A percentile compares a stretch with the other conserved stretches of the same genome.
Evolutionary conservation across 2,329 filamentous ascomycete species (phyloP).

Genomic region (Hymenoscyphus fraxineus): DNA sequence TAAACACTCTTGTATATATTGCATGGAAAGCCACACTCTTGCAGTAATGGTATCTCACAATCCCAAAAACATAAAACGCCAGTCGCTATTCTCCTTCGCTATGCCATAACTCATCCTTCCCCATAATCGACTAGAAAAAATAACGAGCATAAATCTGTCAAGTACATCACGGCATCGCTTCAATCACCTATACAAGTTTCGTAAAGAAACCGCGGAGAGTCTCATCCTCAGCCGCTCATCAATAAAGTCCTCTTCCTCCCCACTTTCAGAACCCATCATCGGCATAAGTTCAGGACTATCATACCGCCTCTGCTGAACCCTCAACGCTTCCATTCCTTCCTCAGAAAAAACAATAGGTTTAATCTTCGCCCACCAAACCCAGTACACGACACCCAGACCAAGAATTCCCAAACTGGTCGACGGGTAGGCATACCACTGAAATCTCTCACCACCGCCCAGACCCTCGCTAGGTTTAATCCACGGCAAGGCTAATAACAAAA

Average conservation of each 20-base stretch:
- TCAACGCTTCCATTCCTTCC: slow-evolving; percentile 5
- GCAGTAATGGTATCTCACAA: neutral
- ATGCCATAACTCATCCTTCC: neutral
- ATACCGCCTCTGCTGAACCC: slow-evolving; percentile 11
- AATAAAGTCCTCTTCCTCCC: slow-evolving; percentile 6
- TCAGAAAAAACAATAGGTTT: slow-evolving; percentile 5
- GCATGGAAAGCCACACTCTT: neutral
- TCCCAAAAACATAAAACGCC: neutral
- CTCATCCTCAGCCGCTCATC: slow-evolving; percentile 11
- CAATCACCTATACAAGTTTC: neutral
- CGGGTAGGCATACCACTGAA: slow-evolving; percentile 39
- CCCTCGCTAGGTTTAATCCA: slow-evolving; percentile 35
- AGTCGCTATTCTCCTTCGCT: neutral
- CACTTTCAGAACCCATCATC: slow-evolving; percentile 1
- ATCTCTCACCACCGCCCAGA: slow-evolving; percentile 28
- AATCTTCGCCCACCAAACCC: slow-evolving; percentile 36
- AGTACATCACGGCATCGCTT: too few species aligned
- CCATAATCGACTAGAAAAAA: neutral
- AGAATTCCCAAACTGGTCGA: slow-evolving; percentile 37
- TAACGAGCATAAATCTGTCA: neutral
- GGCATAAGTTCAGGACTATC: slow-evolving; percentile 12
- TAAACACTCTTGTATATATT: neutral
- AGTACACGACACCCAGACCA: slow-evolving; percentile 35
- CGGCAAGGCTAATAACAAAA: slow-evolving; percentile 36
- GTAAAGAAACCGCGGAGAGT: slow-evolving; percentile 14